Percentiles rank a stretch among this genome's conserved stretches.
phyloP scores from a whole-genome alignment of 805 yeast genomes.

The Metschnikowia lachancei region DNA sequence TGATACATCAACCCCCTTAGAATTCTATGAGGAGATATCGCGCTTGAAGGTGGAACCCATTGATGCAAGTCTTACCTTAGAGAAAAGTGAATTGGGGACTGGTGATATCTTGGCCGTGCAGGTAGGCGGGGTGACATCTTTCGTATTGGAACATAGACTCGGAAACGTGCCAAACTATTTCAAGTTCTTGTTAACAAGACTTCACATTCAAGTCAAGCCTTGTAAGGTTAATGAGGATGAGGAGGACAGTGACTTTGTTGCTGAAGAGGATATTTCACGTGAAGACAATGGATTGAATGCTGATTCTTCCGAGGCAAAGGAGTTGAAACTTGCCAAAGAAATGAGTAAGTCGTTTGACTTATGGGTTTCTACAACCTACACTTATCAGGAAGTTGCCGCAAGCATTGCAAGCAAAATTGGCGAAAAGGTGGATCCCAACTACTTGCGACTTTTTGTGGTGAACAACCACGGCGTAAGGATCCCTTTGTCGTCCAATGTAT shows the following conservation, averaged over 20 bases:
- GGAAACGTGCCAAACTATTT: conserved; percentile 46
- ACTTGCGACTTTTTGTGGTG: conserved; percentile 64
- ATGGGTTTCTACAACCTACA: conserved; percentile 64
- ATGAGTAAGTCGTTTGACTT: conserved; percentile 45
- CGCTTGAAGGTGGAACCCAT: conserved; percentile 50
- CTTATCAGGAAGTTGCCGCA: conserved; percentile 59
- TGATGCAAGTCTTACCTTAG: conserved; percentile 42
- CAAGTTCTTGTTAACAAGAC: conserved; percentile 54
- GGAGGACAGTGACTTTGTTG: conserved; percentile 49
- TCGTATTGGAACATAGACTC: conserved; percentile 17
- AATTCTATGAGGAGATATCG: conserved; percentile 60
- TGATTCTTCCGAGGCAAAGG: conserved; percentile 18
- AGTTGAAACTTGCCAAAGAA: conserved; percentile 21
- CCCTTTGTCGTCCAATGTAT: conserved; percentile 39
- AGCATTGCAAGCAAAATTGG: conserved; percentile 53
- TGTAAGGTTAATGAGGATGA: conserved; percentile 49
- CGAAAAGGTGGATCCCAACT: conserved; percentile 50
- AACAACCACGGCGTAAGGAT: conserved; percentile 55
- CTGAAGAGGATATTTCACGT: conserved; percentile 23
- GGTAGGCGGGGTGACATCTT: conserved; percentile 22
- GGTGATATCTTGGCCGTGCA: conserved; percentile 64
- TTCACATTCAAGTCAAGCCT: conserved; percentile 55
- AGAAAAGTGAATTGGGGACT: conserved; percentile 54
- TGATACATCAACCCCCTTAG: conserved; percentile 31
- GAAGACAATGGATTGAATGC: conserved; percentile 14